Evolutionary conservation across 2,329 filamentous ascomycete genomes (phyloP), one percentile per base, ranked within the genome.

Genomic region (Fonsecaea nubica): DNA sequence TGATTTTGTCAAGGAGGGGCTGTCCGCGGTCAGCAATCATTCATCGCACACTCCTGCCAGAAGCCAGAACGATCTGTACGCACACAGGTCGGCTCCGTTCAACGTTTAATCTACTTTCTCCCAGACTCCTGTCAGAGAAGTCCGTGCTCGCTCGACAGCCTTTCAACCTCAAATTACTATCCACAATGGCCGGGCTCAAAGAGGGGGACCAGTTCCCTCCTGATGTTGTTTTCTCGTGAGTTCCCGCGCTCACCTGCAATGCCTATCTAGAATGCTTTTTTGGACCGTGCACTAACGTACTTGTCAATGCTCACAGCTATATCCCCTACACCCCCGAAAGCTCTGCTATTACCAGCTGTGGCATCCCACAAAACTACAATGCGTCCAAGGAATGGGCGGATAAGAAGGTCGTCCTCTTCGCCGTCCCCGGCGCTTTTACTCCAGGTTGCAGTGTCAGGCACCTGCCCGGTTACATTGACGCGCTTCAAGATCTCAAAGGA

Each of bases 401-500:
- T 80, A 91, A 91, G 83, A 90, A 90, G 78, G 88, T 91, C 69
- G 86, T 91, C 65, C 80, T 91, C 69, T 87, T 91, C 79, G 84
- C 86, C 65, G 85, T 91, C 36, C 89, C 89, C 32, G 89, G 88
- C 82, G 92, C 92, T 74, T 96, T 96, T 85, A 96, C 92, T 50
- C 92, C 92, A 33, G 91, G 91, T 74, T 96, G 93, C 87, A 90
- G 91, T 73, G 90, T 87, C 75, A 85, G 85, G 78, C 92, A 96
- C 83, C 83, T 96, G 68, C 90, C 92, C 68, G 90, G 90, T 69
- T 96, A 92, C 85, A 86, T 94, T 74, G 80, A 86, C 79, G 89
- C 92, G 78, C 81, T 89, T 72, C 82, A 86, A 61, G 83, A 89
- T 76, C 84, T 96, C 79, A 89, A 89, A 82, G 82, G 82, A 76